Conservation (phyloP, 352 stramenopile genomes). For the Hyaloperonospora arabidopsidis region DNA sequence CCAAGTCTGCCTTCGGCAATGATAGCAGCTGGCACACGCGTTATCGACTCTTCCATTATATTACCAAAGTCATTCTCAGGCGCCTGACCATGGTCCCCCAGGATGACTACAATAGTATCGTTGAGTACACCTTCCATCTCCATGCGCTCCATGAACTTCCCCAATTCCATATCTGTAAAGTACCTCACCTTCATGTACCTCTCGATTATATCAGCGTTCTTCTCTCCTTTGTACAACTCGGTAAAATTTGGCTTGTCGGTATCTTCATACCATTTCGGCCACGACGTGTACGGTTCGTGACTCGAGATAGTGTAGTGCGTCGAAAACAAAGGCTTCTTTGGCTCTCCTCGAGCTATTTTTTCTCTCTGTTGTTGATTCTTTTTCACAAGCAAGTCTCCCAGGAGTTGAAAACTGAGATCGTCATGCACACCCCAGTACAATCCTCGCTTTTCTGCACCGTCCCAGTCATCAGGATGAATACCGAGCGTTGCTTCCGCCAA, state of each 20-base stretch:
- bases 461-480: conserved; percentile 19
- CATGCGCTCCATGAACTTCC: conserved; percentile 48
- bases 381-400: conserved; percentile 41
- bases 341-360: conserved; percentile 10
- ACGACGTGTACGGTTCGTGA: conserved; percentile 55
- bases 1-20: not conserved
- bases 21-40: conserved; percentile 3
- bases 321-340: conserved; percentile 32
- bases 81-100: conserved; percentile 57
- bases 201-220: conserved; percentile 38
- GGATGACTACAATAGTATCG: conserved; percentile 56
- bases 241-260: conserved; percentile 13
- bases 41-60: conserved; percentile 46
- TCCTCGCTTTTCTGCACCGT: conserved; percentile 7
- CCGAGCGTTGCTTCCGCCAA: conserved; percentile 3
- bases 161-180: conserved; percentile 54
- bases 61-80: conserved; percentile 40
- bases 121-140: conserved; percentile 47
- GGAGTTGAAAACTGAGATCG: conserved; percentile 26
- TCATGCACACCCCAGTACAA: conserved; percentile 3
- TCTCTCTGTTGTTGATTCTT: conserved; percentile 30
- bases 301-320: conserved; percentile 74
- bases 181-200: conserved; percentile 64
- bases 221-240: conserved; percentile 33
- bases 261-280: conserved; percentile 43